Conservation (phyloP, 257 asterid species). For the Agastache rugosa region DNA sequence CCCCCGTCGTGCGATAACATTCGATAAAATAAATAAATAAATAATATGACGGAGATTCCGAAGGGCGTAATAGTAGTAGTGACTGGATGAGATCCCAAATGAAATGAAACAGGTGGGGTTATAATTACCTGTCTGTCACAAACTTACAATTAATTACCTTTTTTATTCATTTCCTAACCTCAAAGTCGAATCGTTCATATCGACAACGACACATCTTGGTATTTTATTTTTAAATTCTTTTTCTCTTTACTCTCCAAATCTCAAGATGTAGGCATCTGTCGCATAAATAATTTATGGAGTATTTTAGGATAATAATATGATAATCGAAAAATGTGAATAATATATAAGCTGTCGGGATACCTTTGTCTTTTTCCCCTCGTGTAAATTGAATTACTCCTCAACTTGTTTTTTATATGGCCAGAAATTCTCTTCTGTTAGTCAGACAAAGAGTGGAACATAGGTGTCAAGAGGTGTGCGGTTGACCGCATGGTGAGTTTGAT, state of each 20-base stretch:
- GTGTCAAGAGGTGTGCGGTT: too few species aligned
- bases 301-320: background rate
- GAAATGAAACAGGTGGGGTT: constrained; percentile 33
- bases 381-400: background rate
- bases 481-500: too few species aligned
- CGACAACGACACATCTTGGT: constrained; percentile 19
- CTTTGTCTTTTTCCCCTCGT: background rate
- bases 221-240: background rate
- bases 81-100: constrained; percentile 25
- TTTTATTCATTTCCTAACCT: background rate
- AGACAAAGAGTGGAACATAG: background rate
- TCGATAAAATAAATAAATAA: too few species aligned
- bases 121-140: constrained; percentile 36
- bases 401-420: too few species aligned
- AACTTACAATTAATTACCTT: background rate
- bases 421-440: too few species aligned
- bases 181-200: constrained; percentile 35
- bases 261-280: constrained; percentile 9
- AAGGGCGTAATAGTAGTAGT: background rate
- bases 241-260: background rate
- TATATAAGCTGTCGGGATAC: background rate
- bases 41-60: constrained; percentile 20
- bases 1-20: too few species aligned
- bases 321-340: constrained; percentile 29
- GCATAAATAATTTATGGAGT: background rate